phyloP scores from a whole-genome alignment of 1,139 yeast genomes.

The Nakaseomyces bracarensis region DNA sequence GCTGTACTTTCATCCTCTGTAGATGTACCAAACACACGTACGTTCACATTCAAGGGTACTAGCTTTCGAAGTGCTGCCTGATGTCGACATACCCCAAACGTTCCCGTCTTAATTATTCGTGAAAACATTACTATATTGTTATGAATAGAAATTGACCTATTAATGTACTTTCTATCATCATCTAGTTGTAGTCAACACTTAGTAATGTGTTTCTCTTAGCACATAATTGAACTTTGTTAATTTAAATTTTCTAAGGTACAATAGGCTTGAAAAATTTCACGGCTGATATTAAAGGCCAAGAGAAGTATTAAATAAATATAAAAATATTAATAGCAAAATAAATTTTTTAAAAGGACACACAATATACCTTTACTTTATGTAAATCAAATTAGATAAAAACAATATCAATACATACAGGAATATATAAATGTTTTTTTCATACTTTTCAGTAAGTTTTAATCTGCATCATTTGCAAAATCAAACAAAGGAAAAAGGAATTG shows the following conservation, averaged over 20 bases:
- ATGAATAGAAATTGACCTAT: no score
- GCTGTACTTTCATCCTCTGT: slow-evolving; percentile 14
- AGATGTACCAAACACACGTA: neutral
- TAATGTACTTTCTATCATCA: no score
- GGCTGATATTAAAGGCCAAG: no score
- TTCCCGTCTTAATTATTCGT: neutral
- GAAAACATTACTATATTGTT: neutral
- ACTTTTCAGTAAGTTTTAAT: neutral
- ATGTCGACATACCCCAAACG: neutral
- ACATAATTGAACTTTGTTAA: no score
- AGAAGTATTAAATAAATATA: no score
- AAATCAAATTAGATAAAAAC: neutral
- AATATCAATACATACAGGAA: neutral
- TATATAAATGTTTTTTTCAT: neutral
- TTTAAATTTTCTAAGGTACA: no score
- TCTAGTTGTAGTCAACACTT: no score
- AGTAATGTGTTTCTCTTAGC: no score
- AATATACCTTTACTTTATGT: neutral
- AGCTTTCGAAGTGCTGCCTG: neutral
- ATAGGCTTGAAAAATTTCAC: no score
- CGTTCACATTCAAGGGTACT: neutral
- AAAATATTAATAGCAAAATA: no score
- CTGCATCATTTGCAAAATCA: no score
- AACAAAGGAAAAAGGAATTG: no score
- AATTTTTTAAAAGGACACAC: neutral